Conservation (phyloP, 2,329 filamentous ascomycete species). For the Fusarium setosum region DNA sequence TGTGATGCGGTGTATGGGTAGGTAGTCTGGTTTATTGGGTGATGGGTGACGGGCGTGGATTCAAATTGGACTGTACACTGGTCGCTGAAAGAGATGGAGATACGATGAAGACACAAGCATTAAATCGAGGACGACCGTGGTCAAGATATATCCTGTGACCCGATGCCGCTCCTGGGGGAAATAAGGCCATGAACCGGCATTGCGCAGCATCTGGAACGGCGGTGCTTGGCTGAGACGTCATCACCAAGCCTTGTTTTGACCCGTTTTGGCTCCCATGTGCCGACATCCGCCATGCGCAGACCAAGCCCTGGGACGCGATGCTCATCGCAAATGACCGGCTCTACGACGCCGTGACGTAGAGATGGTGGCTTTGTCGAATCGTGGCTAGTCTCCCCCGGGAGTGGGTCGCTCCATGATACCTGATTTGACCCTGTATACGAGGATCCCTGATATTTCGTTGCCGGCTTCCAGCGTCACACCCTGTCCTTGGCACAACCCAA, state of each 20-base stretch:
- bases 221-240: slow-evolving; percentile 39
- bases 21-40: not conserved
- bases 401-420: slow-evolving; percentile 33
- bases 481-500: slow-evolving; percentile 28
- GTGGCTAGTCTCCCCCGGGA: slow-evolving; percentile 32
- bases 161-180: slow-evolving; percentile 8
- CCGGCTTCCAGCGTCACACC: slow-evolving; percentile 31
- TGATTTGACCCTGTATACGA: slow-evolving; percentile 32
- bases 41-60: not conserved
- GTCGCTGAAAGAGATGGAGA: slow-evolving; percentile 3
- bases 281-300: slow-evolving; percentile 30
- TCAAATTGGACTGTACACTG: not conserved
- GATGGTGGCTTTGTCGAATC: slow-evolving; percentile 40
- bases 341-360: slow-evolving; percentile 39
- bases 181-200: slow-evolving; percentile 23
- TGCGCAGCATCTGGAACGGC: slow-evolving; percentile 27
- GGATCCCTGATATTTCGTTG: slow-evolving; percentile 20
- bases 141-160: slow-evolving; percentile 20
- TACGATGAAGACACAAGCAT: slow-evolving; percentile 3
- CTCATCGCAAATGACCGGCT: slow-evolving; percentile 27
- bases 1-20: slow-evolving; percentile 34
- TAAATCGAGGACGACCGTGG: slow-evolving; percentile 11
- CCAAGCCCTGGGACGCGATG: slow-evolving; percentile 24
- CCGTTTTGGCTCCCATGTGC: slow-evolving; percentile 4
- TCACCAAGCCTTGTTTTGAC: slow-evolving; percentile 33